Base-by-base conservation (phyloP, 192 early-diverging fungal species). In the Geranomyces michiganensis region DNA sequence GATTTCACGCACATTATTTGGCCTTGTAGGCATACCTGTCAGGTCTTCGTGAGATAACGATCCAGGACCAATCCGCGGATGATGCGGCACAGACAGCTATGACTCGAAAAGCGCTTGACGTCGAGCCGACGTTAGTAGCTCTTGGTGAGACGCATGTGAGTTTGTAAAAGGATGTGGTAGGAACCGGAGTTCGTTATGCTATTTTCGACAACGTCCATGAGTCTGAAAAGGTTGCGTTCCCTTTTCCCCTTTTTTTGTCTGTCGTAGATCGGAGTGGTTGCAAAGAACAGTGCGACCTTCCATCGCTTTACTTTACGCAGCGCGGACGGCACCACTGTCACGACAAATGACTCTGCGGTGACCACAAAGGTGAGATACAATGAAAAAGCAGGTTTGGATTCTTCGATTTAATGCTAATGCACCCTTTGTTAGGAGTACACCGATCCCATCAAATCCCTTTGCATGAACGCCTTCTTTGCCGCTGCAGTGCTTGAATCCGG, bases 401-500 rank as follows among this genome's bases (percentile, higher is more conserved):
- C n/a, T n/a, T n/a, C n/a, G n/a, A n/a, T n/a, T n/a, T n/a, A n/a
- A n/a, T n/a, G n/a, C n/a, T n/a, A n/a, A n/a, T n/a, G n/a, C n/a
- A n/a, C n/a, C n/a, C n/a, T n/a, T n/a, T n/a, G n/a, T 10, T 41
- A 68, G 67, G 67, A 68, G 0, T 68, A 68, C 36, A 17, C n/a
- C 5, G 53, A 22, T 24, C 17, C 22, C 12, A 24, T 68, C 48
- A 56, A 53, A 22, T 29, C 67, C 15, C 48, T 68, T 24, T 10
- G 44, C n/a, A 66, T 84, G 53, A 85, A 80, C 69, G 53, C 45
- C 2, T 47, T 43, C 30, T 82, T 69, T 56, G 73, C 71, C 3
- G 76, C 79, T 7, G 74, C 65, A 2, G 24, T 82, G 27, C 56
- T 84, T 13, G 47, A 53, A 15, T 69, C 78, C 62, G 83, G 83